Evolutionary conservation across 2,329 filamentous ascomycete species (phyloP).

Genomic region (Trichophyton rubrum): DNA sequence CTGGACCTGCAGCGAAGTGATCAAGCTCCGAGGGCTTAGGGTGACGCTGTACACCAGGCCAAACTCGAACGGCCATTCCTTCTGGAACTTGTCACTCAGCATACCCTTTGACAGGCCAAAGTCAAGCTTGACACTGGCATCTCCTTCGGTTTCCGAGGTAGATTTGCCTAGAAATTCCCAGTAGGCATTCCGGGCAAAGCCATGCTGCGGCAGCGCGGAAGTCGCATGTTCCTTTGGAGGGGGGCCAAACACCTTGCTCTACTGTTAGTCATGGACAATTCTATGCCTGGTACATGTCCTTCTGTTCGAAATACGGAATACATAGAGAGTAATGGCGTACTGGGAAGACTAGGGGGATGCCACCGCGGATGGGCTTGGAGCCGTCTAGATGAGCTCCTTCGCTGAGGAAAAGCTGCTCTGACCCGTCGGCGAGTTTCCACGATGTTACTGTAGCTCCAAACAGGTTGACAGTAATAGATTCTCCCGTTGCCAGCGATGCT

Average conservation of each 20-base stretch:
- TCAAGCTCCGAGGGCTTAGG: slow-evolving; percentile 58
- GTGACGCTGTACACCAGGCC: slow-evolving; percentile 89
- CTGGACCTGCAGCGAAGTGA: slow-evolving; percentile 72
- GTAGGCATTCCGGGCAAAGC: slow-evolving; percentile 31
- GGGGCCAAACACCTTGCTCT: slow-evolving; percentile 64
- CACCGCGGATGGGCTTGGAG: slow-evolving; percentile 77
- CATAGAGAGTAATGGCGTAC: slow-evolving; percentile 41
- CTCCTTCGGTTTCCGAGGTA: slow-evolving; percentile 49
- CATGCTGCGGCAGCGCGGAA: slow-evolving; percentile 62
- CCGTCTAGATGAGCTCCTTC: slow-evolving; percentile 71
- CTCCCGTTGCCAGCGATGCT: slow-evolving; percentile 73
- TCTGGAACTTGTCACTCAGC: slow-evolving; percentile 54
- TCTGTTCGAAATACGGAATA: not conserved
- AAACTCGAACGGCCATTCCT: slow-evolving; percentile 76
- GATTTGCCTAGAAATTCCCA: slow-evolving; percentile 95
- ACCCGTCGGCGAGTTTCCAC: slow-evolving; percentile 71
- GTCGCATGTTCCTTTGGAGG: slow-evolving; percentile 66
- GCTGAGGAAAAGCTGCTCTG: slow-evolving; percentile 79
- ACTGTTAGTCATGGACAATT: not conserved
- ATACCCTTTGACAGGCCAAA: slow-evolving; percentile 73
- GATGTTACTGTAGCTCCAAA: slow-evolving; percentile 84
- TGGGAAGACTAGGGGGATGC: slow-evolving; percentile 85
- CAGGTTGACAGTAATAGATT: slow-evolving; percentile 75
- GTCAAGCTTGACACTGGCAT: slow-evolving; percentile 78
- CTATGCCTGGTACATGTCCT: not conserved